Conservation (phyloP, 169 alveolate genomes). For the Cryptosporidium tyzzeri region DNA sequence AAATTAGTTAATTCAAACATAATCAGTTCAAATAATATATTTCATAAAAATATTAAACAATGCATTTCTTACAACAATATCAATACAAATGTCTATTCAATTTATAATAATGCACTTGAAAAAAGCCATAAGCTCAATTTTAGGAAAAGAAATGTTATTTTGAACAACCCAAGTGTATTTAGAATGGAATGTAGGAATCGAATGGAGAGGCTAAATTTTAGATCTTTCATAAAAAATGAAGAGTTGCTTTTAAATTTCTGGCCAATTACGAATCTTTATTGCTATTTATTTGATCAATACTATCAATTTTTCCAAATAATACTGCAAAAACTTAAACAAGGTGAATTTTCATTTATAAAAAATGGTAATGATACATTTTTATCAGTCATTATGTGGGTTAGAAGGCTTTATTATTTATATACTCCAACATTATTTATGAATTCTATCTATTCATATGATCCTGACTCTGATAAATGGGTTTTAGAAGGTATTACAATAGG, state of each 20-base stretch:
- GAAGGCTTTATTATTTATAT: slow-evolving; percentile 51
- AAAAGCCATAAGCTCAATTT: neutral
- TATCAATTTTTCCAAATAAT: slow-evolving; percentile 35
- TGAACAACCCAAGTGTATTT: slow-evolving; percentile 52
- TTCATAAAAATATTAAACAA: slow-evolving; percentile 36
- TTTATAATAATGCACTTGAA: neutral
- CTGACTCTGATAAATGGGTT: slow-evolving; percentile 47
- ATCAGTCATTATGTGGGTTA: slow-evolving; percentile 69
- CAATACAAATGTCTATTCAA: slow-evolving; percentile 35
- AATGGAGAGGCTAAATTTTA: slow-evolving; percentile 15
- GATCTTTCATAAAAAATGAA: slow-evolving; percentile 26
- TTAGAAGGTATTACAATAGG: slow-evolving; percentile 67
- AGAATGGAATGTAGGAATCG: slow-evolving; percentile 45
- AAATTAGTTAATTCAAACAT: slow-evolving; percentile 37
- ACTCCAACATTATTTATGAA: slow-evolving; percentile 72
- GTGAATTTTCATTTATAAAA: slow-evolving; percentile 33
- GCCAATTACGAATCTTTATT: slow-evolving; percentile 64
- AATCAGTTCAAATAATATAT: slow-evolving; percentile 15
- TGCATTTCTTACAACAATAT: slow-evolving; percentile 48
- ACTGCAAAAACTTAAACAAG: slow-evolving; percentile 17
- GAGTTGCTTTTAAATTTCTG: slow-evolving; percentile 56
- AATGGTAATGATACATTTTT: slow-evolving; percentile 70
- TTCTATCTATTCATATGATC: slow-evolving; percentile 37
- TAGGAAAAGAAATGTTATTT: slow-evolving; percentile 32
- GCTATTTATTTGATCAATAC: slow-evolving; percentile 57